phyloP scores from a whole-genome alignment of 2,329 filamentous ascomycete genomes.

The Dactylellina drechsleri region DNA sequence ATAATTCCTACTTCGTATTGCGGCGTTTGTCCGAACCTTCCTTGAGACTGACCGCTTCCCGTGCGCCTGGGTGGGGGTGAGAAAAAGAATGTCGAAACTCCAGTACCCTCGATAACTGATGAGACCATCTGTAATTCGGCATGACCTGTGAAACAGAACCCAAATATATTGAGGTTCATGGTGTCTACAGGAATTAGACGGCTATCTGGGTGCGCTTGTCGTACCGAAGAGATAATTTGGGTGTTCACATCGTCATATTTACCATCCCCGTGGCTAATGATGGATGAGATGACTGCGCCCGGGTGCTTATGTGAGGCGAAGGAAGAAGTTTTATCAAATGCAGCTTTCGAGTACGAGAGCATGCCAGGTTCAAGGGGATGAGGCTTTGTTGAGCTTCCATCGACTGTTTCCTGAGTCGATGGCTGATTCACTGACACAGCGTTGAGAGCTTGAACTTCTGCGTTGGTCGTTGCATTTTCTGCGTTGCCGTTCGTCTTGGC shows the following conservation, averaged over 20 bases:
- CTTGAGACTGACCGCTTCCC: slow-evolving; percentile 6
- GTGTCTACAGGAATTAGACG: slow-evolving; percentile 40
- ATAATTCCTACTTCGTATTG: slow-evolving; percentile 42
- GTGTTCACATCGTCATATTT: slow-evolving; percentile 47
- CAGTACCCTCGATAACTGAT: slow-evolving; percentile 39
- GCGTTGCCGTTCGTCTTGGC: slow-evolving; percentile 37
- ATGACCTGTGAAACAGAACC: slow-evolving; percentile 46
- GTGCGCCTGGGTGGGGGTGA: slow-evolving; percentile 29
- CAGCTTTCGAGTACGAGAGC: slow-evolving; percentile 30
- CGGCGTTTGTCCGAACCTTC: slow-evolving; percentile 27
- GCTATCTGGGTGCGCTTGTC: slow-evolving; percentile 27
- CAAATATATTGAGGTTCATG: slow-evolving; percentile 29
- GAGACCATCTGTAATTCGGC: slow-evolving; percentile 39
- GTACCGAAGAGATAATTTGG: slow-evolving; percentile 38
- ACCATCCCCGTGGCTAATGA: slow-evolving; percentile 31
- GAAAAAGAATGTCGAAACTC: slow-evolving; percentile 42
- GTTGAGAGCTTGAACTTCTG: slow-evolving; percentile 5
- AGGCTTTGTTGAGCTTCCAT: neutral
- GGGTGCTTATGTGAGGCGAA: slow-evolving; percentile 28
- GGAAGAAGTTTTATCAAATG: slow-evolving; percentile 26
- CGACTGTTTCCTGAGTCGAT: neutral
- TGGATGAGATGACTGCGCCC: slow-evolving; percentile 31
- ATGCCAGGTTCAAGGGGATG: slow-evolving; percentile 11
- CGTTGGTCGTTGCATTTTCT: slow-evolving; percentile 40
- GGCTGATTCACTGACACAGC: slow-evolving; percentile 2